A percentile compares a stretch with the other conserved stretches of the same genome.
phyloP scores from a whole-genome alignment of 306 rosid species.

The Pyrus pyrifolia region DNA sequence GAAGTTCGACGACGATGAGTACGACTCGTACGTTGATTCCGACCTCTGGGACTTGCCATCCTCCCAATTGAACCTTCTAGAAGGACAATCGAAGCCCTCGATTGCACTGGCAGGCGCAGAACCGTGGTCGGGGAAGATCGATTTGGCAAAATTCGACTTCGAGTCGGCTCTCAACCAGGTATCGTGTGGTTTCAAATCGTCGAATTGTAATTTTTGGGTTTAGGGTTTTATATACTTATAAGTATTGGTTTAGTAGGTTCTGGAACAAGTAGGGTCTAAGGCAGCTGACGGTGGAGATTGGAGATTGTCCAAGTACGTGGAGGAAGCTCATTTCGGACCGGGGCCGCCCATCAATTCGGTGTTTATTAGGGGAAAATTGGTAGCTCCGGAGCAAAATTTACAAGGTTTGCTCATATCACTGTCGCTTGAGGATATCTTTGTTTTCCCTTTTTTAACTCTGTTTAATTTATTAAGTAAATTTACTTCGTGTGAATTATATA shows the following conservation, averaged over 20 bases:
- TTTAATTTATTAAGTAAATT: no score
- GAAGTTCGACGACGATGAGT: slow-evolving; percentile 53
- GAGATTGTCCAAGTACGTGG: slow-evolving; percentile 54
- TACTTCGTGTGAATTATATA: neutral
- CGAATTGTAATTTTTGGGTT: neutral
- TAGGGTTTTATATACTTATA: neutral
- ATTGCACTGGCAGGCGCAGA: slow-evolving; percentile 20
- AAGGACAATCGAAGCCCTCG: slow-evolving; percentile 18
- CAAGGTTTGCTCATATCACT: slow-evolving; percentile 38
- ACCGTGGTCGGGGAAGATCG: slow-evolving; percentile 27
- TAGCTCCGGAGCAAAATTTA: slow-evolving; percentile 21
- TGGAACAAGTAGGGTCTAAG: slow-evolving; percentile 38
- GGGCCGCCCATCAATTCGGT: slow-evolving; percentile 49
- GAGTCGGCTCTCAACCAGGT: slow-evolving; percentile 49
- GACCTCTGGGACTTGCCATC: slow-evolving; percentile 90
- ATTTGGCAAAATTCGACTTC: slow-evolving; percentile 43
- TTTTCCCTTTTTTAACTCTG: neutral
- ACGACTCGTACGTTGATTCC: slow-evolving; percentile 78
- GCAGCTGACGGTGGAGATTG: slow-evolving; percentile 39
- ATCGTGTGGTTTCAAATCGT: neutral
- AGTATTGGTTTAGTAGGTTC: slow-evolving; percentile 24
- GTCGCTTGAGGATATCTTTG: neutral
- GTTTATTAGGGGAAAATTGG: slow-evolving; percentile 44
- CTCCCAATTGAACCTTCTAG: slow-evolving; percentile 33
- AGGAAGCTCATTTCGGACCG: slow-evolving; percentile 87